phyloP scores from a whole-genome alignment of 805 yeast species.

The Brettanomyces nanus region DNA sequence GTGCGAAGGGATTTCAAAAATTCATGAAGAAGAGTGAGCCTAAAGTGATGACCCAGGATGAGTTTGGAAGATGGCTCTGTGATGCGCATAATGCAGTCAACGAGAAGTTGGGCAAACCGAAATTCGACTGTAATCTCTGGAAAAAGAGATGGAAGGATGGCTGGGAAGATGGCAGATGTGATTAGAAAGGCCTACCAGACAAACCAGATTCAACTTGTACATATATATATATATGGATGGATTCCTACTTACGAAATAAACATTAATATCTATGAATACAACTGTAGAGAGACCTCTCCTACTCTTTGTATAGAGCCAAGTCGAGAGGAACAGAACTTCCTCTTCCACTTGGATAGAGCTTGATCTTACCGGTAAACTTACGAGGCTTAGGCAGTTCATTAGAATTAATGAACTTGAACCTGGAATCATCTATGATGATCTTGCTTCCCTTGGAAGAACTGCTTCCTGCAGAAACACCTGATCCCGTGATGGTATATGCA shows the following conservation, averaged over 20 bases:
- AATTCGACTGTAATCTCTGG: conserved; percentile 86
- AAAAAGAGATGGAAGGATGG: conserved; percentile 92
- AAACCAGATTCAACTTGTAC: background rate
- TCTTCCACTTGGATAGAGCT: conserved; percentile 90
- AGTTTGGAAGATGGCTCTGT: conserved; percentile 86
- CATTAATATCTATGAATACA: background rate
- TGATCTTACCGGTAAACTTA: conserved; percentile 57
- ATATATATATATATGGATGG: background rate
- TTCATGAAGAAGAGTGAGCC: conserved; percentile 52
- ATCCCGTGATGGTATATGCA: conserved; percentile 51
- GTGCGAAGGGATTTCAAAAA: conserved; percentile 74
- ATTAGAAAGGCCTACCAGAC: conserved; percentile 22
- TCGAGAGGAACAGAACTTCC: conserved; percentile 88
- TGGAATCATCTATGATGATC: conserved; percentile 56
- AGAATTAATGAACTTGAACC: conserved; percentile 63
- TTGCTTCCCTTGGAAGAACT: conserved; percentile 10
- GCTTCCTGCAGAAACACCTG: conserved; percentile 12
- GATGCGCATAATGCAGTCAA: conserved; percentile 95
- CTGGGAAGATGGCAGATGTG: conserved; percentile 64
- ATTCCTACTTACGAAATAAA: background rate
- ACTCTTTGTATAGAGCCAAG: conserved; percentile 24
- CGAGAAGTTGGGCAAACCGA: conserved; percentile 72
- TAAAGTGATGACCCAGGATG: conserved; percentile 58
- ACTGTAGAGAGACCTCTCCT: background rate
- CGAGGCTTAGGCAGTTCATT: conserved; percentile 83